Evolutionary conservation across 768 basidiomycete genomes (phyloP).

Genomic region (Amanita rimosa): DNA sequence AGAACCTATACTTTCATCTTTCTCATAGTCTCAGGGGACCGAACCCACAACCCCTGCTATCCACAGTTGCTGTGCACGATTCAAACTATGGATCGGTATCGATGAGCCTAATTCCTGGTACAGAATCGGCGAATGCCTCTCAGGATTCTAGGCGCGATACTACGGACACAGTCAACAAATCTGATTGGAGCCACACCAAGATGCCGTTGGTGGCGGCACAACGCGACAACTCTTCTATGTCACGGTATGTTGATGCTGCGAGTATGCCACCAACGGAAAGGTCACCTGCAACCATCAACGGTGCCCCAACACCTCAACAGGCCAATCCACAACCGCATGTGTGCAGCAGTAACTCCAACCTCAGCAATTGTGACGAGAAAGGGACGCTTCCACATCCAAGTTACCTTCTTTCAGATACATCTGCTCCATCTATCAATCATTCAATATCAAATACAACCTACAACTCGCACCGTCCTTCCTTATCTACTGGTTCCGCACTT

Average conservation of each 20-base stretch:
- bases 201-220: background rate
- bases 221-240: background rate
- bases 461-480: background rate
- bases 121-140: background rate
- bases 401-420: background rate
- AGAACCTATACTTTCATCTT: constrained; percentile 73
- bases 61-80: background rate
- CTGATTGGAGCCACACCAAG: background rate
- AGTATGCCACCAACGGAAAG: background rate
- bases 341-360: background rate
- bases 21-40: constrained; percentile 34
- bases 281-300: background rate
- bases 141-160: background rate
- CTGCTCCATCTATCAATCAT: background rate
- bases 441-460: background rate
- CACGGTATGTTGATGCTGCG: background rate
- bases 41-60: background rate
- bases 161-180: background rate
- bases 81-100: background rate
- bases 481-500: background rate
- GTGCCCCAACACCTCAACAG: background rate
- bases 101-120: background rate
- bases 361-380: background rate
- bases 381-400: background rate
- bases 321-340: background rate